Evolutionary conservation across 805 yeast species (phyloP), one percentile per base, ranked within the genome.

Genomic region (Yarrowia porcina): DNA sequence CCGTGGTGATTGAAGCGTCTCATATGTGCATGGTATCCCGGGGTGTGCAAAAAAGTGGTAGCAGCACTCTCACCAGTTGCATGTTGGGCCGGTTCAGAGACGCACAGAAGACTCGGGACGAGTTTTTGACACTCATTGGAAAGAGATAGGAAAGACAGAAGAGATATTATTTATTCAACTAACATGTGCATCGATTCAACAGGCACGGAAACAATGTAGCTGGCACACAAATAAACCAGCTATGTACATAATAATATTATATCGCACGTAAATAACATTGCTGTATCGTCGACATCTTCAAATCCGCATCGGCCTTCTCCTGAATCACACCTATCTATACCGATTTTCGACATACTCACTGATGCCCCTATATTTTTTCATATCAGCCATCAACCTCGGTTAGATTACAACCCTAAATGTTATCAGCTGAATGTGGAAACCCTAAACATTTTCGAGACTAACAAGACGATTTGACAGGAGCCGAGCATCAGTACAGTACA

Each of bases 11-110:
- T 70, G 99, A 94, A 76, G 97, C 97, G 18, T 84, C 93, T 1
- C 99, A 94, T 73, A 94, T 94, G 99, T 94, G 99, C 75, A 94
- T 94, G 99, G 98, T 93, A 27, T 90, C 96, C 74, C 83, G 99
- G 72, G 99, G 99, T 63, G 90, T 94, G 27, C 97, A 94, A 75
- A 94, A 94, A 75, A 85, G 97, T 0, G 97, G 98, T 1, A 88
- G 96, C 18, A 82, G 89, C 18, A 94, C 99, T 1, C 86, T 91
- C 33, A 94, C 99, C 18, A 89, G 97, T 70, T 93, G 98, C 72
- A 93, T 94, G 97, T 81, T 94, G 69, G 99, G 99, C 10, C 89
- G 96, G 68, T 94, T 94, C 80, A 83, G 97, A 71, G 88, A 86
- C 63, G 90, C 90, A 44, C 97, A 92, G 74, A 90, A 90, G 79